Conservation (phyloP, 2,329 filamentous ascomycete species). For the Malbranchea zuffiana region DNA sequence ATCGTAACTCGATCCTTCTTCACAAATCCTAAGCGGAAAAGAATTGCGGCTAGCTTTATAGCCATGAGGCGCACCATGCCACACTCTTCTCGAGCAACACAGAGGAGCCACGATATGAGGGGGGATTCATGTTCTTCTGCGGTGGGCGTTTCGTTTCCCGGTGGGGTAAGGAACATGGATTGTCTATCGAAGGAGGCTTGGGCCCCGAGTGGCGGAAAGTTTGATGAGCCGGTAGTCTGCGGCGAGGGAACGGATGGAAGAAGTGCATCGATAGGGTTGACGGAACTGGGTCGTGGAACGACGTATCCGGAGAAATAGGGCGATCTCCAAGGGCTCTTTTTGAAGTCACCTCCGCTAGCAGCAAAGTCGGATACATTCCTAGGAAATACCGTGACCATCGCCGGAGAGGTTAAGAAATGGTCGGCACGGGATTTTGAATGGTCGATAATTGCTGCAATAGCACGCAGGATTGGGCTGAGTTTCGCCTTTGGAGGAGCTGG, state of each 20-base stretch:
- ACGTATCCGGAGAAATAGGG: slow-evolving; percentile 45
- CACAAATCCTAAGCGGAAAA: slow-evolving; percentile 58
- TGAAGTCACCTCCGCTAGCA: slow-evolving; percentile 33
- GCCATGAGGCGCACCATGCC: slow-evolving; percentile 57
- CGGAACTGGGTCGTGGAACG: slow-evolving; percentile 35
- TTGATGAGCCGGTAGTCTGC: slow-evolving; percentile 28
- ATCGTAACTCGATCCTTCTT: slow-evolving; percentile 53
- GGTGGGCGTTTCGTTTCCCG: slow-evolving; percentile 27
- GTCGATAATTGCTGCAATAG: slow-evolving; percentile 63
- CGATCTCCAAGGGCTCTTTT: slow-evolving; percentile 42
- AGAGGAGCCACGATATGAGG: slow-evolving; percentile 61
- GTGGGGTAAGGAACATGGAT: slow-evolving; percentile 27
- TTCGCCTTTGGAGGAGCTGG: slow-evolving; percentile 49
- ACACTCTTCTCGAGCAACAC: slow-evolving; percentile 28
- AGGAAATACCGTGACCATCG: slow-evolving; percentile 59
- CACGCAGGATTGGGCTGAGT: slow-evolving; percentile 62
- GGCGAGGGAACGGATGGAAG: slow-evolving; percentile 42
- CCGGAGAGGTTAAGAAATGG: slow-evolving; percentile 57
- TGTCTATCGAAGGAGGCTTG: slow-evolving; percentile 27
- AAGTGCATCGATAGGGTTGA: slow-evolving; percentile 54
- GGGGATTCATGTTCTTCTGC: slow-evolving; percentile 57
- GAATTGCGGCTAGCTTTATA: slow-evolving; percentile 54
- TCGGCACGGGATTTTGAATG: slow-evolving; percentile 70
- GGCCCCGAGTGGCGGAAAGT: slow-evolving; percentile 46
- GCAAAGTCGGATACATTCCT: slow-evolving; percentile 42